Evolutionary conservation across 73 alveolate species (phyloP), one percentile per base, ranked within the genome.

Genomic region (Urostyla sp.): DNA sequence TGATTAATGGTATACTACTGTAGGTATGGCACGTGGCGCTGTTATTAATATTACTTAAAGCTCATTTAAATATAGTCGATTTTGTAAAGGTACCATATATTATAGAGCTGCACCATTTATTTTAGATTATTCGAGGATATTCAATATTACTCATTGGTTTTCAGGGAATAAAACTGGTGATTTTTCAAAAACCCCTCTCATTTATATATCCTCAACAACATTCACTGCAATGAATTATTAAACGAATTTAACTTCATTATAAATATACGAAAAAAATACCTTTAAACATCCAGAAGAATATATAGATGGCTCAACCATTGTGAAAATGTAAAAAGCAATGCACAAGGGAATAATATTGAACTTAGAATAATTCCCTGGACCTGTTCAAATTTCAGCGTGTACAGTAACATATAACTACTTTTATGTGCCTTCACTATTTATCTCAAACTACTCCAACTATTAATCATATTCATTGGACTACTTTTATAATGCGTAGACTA

Each of bases 331-430:
- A 58, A 36, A 32, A 5, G 23, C 75, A 5, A 43, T 66, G 13
- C 80, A 66, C 45, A 66, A 66, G 24, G 80, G 80, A 4, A 66
- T 66, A 16, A 61, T 66, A 7, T 5, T 66, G 5, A 66, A 66
- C 44, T 13, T 66, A n/a, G 80, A 66, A 31, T 58, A 40, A 2
- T 66, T 66, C 44, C 34, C 28, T 66, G 80, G 80, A 20, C 10
- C 8, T 2, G 23, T 66, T 8, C 63, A 66, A 26, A 43, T 66
- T 5, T 23, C 73, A 6, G 73, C 27, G 8, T 55, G 44, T 28
- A 55, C 31, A 24, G 8, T 21, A 23, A 18, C 18, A 48, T 21
- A 44, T 15, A 66, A 66, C 24, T 40, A 23, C 34, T 24, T 43
- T 5, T 40, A 66, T 44, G 20, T 66, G n/a, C n/a, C n/a, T n/a